phyloP scores from a whole-genome alignment of 768 basidiomycete species.

The Mycena haematopus region DNA sequence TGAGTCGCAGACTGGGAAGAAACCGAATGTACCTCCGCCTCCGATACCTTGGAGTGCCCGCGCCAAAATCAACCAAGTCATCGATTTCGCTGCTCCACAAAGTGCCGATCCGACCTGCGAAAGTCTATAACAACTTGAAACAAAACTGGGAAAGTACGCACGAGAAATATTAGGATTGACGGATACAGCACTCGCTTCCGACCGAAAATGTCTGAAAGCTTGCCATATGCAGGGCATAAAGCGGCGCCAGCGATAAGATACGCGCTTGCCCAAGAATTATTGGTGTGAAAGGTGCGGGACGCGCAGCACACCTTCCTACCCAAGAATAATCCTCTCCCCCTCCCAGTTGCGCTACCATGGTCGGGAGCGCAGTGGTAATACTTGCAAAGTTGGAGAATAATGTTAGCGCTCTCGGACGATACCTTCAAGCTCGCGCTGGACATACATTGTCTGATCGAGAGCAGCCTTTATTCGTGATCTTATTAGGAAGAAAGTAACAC shows the following conservation, averaged over 20 bases:
- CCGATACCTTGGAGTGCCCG: slow-evolving; percentile 68
- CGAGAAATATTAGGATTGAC: slow-evolving; percentile 60
- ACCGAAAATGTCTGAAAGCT: slow-evolving; percentile 65
- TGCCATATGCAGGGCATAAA: slow-evolving; percentile 77
- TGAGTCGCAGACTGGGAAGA: not conserved
- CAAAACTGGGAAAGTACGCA: slow-evolving; percentile 36
- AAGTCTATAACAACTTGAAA: not conserved
- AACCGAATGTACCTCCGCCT: slow-evolving; percentile 67
- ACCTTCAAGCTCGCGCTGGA: not conserved
- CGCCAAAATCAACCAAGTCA: slow-evolving; percentile 79
- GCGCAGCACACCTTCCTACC: slow-evolving; percentile 62
- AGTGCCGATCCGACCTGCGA: slow-evolving; percentile 76
- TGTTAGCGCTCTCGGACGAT: not conserved
- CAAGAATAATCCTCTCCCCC: slow-evolving; percentile 71
- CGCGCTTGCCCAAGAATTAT: slow-evolving; percentile 50
- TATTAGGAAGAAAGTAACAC: not conserved
- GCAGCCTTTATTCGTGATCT: not conserved
- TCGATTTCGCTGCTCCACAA: slow-evolving; percentile 80
- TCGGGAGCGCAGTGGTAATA: slow-evolving; percentile 76
- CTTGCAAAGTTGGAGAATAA: slow-evolving; percentile 35
- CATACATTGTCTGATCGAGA: slow-evolving; percentile 59
- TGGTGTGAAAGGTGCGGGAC: not conserved
- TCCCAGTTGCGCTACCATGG: slow-evolving; percentile 67
- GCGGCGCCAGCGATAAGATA: slow-evolving; percentile 75
- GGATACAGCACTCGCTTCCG: slow-evolving; percentile 60